phyloP scores from a whole-genome alignment of 2,329 filamentous ascomycete species.

The Neurospora sp. region DNA sequence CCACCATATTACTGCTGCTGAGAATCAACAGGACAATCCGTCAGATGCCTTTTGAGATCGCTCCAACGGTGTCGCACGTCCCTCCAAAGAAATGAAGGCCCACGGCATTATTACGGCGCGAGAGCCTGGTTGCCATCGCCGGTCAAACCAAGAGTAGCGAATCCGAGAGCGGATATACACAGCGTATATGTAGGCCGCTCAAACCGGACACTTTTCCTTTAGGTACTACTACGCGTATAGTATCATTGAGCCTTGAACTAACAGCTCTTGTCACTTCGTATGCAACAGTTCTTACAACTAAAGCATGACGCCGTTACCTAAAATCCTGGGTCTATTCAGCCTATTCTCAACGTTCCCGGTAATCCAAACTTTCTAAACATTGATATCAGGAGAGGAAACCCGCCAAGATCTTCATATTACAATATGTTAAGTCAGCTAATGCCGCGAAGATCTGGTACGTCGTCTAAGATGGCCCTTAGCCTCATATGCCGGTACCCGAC shows the following conservation, averaged over 20 bases:
- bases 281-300: neutral
- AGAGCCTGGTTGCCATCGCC: neutral
- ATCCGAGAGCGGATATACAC: neutral
- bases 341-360: neutral
- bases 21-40: neutral
- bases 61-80: neutral
- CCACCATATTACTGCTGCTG: neutral
- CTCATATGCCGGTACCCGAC: constrained; percentile 7
- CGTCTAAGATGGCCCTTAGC: constrained; percentile 4
- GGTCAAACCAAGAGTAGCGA: neutral
- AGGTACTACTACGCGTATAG: neutral
- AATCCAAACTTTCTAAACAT: neutral
- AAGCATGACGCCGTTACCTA: neutral
- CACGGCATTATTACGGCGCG: neutral
- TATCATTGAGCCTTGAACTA: neutral
- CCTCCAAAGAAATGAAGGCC: neutral
- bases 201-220: neutral
- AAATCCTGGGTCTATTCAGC: neutral
- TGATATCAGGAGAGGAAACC: neutral
- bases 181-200: neutral
- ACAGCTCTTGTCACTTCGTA: neutral
- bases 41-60: neutral
- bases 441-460: neutral
- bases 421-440: neutral
- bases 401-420: neutral